Evolutionary conservation across 2,329 filamentous ascomycete species (phyloP).

Genomic region (Colletotrichum sp.): DNA sequence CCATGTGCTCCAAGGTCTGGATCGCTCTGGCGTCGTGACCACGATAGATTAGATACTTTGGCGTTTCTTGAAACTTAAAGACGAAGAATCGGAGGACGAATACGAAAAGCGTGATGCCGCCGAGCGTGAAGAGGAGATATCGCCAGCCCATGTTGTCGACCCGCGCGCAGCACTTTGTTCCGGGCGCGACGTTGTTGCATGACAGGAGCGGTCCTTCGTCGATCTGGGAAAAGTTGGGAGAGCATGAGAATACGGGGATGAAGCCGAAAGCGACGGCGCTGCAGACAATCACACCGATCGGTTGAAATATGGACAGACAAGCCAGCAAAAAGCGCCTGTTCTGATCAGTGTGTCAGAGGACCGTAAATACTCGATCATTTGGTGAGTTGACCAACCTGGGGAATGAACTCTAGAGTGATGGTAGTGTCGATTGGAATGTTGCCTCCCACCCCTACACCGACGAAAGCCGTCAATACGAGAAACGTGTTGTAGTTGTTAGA

Average conservation of each 20-base stretch:
- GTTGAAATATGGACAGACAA: constrained; percentile 59
- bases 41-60: constrained; percentile 62
- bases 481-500: constrained; percentile 55
- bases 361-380: background rate
- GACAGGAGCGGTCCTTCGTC: constrained; percentile 41
- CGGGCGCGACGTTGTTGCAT: constrained; percentile 38
- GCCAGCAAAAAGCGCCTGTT: constrained; percentile 56
- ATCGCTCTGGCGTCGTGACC: constrained; percentile 58
- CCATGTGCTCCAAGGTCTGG: constrained; percentile 58
- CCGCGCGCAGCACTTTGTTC: constrained; percentile 33
- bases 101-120: constrained; percentile 57
- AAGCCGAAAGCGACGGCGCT: constrained; percentile 57
- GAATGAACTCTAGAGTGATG: constrained; percentile 61
- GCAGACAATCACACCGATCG: constrained; percentile 57
- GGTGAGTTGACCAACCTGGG: constrained; percentile 34
- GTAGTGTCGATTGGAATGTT: constrained; percentile 62
- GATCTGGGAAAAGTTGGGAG: constrained; percentile 53
- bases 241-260: constrained; percentile 55
- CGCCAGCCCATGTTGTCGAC: constrained; percentile 63
- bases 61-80: constrained; percentile 62
- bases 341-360: background rate
- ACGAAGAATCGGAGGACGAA: constrained; percentile 59
- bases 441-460: constrained; percentile 57
- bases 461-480: constrained; percentile 57
- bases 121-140: constrained; percentile 60